Percentiles rank a stretch among this genome's conserved stretches.
These are phyloP conservation scores for Tritrichomonas musculus DNA, from an alignment of 208 protist genomes.

Conservation along the genomic window DNA sequence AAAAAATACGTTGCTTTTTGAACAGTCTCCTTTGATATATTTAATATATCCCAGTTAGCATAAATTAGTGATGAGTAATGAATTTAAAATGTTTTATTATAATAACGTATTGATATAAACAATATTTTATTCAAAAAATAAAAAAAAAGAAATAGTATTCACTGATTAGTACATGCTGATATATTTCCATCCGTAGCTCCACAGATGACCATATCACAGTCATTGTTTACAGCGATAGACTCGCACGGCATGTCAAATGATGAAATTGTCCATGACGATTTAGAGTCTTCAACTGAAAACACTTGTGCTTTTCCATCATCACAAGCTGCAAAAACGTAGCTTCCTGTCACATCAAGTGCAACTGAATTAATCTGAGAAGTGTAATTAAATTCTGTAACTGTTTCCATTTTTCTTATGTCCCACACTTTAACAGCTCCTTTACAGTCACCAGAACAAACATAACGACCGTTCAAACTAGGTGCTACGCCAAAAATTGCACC, in stretches of 20 bases:
- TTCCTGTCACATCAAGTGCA: neutral
- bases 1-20: too few species aligned
- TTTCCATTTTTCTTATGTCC: neutral
- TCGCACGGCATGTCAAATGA: neutral
- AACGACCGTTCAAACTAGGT: neutral
- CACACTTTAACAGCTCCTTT: neutral
- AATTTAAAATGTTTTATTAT: too few species aligned
- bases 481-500: neutral
- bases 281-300: neutral
- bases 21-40: too few species aligned
- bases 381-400: neutral
- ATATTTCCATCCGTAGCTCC: conserved; percentile 11
- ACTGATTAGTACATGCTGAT: neutral
- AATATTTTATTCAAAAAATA: too few species aligned
- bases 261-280: neutral
- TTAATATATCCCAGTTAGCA: too few species aligned
- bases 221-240: neutral
- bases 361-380: neutral
- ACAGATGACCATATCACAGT: neutral
- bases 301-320: neutral
- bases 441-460: neutral
- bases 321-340: neutral
- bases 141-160: too few species aligned
- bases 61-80: too few species aligned
- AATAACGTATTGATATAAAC: too few species aligned